Base-by-base conservation (phyloP, 2,329 filamentous ascomycete genomes). In the Arthrobotrys megalospora region DNA sequence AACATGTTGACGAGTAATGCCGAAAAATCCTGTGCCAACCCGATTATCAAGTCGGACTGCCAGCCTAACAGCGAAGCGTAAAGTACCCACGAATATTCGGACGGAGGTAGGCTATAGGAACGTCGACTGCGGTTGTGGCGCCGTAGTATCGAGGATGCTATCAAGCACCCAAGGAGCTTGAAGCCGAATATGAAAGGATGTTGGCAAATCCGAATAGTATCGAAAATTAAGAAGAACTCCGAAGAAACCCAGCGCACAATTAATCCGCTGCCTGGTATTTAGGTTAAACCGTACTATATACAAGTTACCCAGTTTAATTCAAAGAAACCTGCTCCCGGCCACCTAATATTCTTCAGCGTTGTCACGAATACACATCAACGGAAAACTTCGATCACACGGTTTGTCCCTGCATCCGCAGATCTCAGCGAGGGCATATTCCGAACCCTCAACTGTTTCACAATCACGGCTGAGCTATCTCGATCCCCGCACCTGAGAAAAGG, bases 71-170 rank as follows among this genome's bases (percentile, higher is more conserved):
- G n/a, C 6, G 24, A 48, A 4, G 3, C 19, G 14, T 21, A 70
- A 63, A 63, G 47, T 71, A 53, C 19, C 67, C 67, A 62, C 53
- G 55, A 32, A 34, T 36, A 11, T 52, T 53, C 55, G 67, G 67
- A 71, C 47, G 55, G 32, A 50, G 50, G 32, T 52, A 52, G 21
- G 6, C 7, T n/a, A 69, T 48, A 28, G 19, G 52, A 6, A 55
- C 48, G 43, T 43, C 38, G 53, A 63, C 55, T 71, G 41, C 67
- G 67, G 67, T 50, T 71, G 67, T 71, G 67, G 67, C 67, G 67
- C 67, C 36, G 67, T 43, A 6, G 24, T 41, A 60, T 60, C 34
- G 36, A 41, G 21, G 24, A 28, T 28, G 24, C n/a, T 45, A 12
- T 45, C 11, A 45, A 8, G 16, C 55, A 28, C 34, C 50, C 50